Base-by-base conservation (phyloP, 2,329 filamentous ascomycete species). In the Herpotrichia juniperi region DNA sequence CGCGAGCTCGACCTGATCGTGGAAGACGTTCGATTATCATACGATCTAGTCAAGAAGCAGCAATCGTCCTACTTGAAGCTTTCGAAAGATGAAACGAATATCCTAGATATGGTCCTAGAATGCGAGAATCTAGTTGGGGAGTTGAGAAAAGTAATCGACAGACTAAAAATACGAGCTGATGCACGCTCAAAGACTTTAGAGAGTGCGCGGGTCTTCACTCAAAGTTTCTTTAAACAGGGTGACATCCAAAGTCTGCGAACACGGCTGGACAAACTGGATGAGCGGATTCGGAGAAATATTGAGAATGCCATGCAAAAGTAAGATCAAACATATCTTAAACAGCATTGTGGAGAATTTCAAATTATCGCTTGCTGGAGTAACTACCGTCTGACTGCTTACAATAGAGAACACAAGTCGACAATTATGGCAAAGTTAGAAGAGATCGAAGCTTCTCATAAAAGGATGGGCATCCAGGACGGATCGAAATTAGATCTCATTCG, bases 401-500 rank as follows among this genome's bases (percentile, higher is more conserved):
- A 21, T 25, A 55, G 49, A 14, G 22, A 50, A 3, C 34, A 26
- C 12, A 26, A 46, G 11, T 52, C 35, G 3, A 30, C 40, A 9
- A 50, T 50, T n/a, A 44, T 48, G 40, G 22, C n/a, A 5, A 48
- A 37, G 25, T 19, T 51, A 16, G 28, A 7, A 14, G 12, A 40
- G 8, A 50, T 56, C 6, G 35, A 56, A 48, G 31, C 4, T 2
- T 34, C 34, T 5, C 37, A 53, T 10, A 32, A 39, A n/a, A 22
- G 7, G n/a, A 34, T 42, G 11, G 28, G 44, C 1, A 50, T 56
- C 14, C 12, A 46, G n/a, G 22, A 34, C 14, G 22, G 14, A n/a
- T 46, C 43, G 17, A 46, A 26, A n/a, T n/a, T 53, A 21, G 40
- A 47, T 6, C 19, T n/a, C 2, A 49, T 54, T 35, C 42, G 42